Evolutionary conservation across 352 stramenopile genomes (phyloP).

Genomic region (Globisporangium echinulatum): DNA sequence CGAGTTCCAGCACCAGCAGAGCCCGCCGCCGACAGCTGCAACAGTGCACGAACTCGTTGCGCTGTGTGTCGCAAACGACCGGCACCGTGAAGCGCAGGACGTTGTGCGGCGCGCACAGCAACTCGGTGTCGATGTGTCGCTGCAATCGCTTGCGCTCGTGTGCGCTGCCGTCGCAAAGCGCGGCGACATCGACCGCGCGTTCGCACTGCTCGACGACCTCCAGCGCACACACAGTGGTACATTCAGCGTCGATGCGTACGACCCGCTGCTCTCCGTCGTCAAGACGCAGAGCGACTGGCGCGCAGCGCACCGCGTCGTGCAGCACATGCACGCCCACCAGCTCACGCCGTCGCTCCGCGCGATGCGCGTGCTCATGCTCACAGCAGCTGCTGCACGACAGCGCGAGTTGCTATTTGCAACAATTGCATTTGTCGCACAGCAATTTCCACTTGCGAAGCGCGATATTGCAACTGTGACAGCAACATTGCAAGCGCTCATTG

Average conservation of each 20-base stretch:
- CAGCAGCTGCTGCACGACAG: conserved; percentile 32
- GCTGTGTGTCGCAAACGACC: conserved; percentile 34
- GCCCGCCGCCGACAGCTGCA: conserved; percentile 4
- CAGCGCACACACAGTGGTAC: conserved; percentile 11
- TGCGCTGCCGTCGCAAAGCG: conserved; percentile 44
- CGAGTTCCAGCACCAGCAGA: conserved; percentile 13
- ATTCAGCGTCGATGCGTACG: conserved; percentile 28
- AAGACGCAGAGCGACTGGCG: conserved; percentile 62
- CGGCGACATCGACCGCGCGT: conserved; percentile 32
- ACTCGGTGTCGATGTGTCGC: conserved; percentile 24
- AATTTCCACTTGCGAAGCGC: conserved; percentile 24
- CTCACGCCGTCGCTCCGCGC: conserved; percentile 40
- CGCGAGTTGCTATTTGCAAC: conserved; percentile 44
- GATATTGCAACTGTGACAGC: conserved; percentile 49
- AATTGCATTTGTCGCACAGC: conserved; percentile 34
- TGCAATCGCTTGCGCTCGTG: conserved; percentile 38
- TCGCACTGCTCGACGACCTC: conserved; percentile 32
- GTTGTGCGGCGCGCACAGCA: conserved; percentile 31
- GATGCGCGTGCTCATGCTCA: conserved; percentile 59
- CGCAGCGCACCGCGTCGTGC: conserved; percentile 38
- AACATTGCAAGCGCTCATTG: conserved; percentile 57
- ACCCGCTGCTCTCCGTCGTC: conserved; percentile 47
- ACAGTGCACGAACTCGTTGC: conserved; percentile 24
- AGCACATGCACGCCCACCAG: conserved; percentile 56
- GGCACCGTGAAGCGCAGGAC: conserved; percentile 47